A percentile compares a stretch with the other conserved stretches of the same genome.
Evolutionary conservation across 768 basidiomycete species (phyloP).

Genomic region (Boletus pseudopeckii): DNA sequence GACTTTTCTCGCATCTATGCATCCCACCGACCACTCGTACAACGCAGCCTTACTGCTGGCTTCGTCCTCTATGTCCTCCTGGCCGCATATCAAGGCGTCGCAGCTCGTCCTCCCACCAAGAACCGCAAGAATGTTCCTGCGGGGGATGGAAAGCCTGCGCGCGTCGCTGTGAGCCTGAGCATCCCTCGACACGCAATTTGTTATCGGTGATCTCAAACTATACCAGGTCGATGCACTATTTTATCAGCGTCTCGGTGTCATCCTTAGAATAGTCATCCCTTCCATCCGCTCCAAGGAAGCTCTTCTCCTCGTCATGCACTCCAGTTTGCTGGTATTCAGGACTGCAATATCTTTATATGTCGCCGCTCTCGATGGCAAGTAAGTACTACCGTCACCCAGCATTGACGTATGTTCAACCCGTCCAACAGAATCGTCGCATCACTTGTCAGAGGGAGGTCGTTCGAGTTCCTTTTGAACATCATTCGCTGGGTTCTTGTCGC

Average conservation of each 20-base stretch:
- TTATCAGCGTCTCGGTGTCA: slow-evolving; percentile 70
- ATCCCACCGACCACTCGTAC: slow-evolving; percentile 64
- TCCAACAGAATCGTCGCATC: slow-evolving; percentile 82
- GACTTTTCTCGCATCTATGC: slow-evolving; percentile 53
- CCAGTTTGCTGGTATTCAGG: slow-evolving; percentile 81
- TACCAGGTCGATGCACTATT: slow-evolving; percentile 88
- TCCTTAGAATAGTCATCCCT: slow-evolving; percentile 88
- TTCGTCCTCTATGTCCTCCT: slow-evolving; percentile 72
- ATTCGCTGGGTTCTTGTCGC: slow-evolving; percentile 88
- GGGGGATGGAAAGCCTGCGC: slow-evolving; percentile 43
- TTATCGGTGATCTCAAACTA: background rate
- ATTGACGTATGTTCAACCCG: background rate
- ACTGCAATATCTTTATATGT: slow-evolving; percentile 94
- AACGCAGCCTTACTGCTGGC: slow-evolving; percentile 61
- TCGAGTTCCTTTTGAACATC: slow-evolving; percentile 81
- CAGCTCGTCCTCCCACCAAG: slow-evolving; percentile 37
- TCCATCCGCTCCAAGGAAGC: slow-evolving; percentile 84
- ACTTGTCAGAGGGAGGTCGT: slow-evolving; percentile 80
- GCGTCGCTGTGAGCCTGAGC: slow-evolving; percentile 60
- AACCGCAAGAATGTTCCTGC: slow-evolving; percentile 14
- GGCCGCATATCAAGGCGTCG: slow-evolving; percentile 57
- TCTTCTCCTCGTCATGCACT: slow-evolving; percentile 81
- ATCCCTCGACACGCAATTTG: background rate
- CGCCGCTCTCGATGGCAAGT: slow-evolving; percentile 90
- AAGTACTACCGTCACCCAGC: slow-evolving; percentile 25